phyloP scores from a whole-genome alignment of 495 filamentous ascomycete genomes.

The Penicillium simplicissimum region DNA sequence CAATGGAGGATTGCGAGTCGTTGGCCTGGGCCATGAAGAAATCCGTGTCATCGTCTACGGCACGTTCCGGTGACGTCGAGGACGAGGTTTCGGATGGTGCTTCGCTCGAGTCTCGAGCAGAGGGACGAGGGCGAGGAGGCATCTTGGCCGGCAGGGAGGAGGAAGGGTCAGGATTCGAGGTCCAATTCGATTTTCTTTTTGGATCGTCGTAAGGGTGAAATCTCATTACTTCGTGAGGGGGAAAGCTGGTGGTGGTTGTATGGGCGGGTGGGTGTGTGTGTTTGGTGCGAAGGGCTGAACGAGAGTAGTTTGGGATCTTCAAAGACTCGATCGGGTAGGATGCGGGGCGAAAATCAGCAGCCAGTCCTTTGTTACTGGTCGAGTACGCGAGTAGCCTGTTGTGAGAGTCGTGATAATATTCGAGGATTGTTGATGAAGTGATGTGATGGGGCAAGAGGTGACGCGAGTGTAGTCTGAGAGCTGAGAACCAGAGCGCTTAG shows the following conservation, averaged over 20 bases:
- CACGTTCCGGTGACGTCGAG: conserved; percentile 79
- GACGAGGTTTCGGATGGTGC: conserved; percentile 64
- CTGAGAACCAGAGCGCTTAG: conserved; percentile 13
- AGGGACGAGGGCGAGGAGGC: conserved; percentile 43
- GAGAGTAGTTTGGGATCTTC: neutral
- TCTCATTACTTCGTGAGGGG: conserved; percentile 23
- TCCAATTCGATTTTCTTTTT: conserved; percentile 18
- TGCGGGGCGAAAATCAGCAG: neutral
- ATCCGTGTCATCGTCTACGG: conserved; percentile 88
- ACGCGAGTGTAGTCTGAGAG: conserved; percentile 3
- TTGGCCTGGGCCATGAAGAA: conserved; percentile 82
- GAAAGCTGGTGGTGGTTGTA: conserved; percentile 11
- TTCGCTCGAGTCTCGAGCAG: conserved; percentile 48
- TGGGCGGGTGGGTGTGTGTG: conserved; percentile 14
- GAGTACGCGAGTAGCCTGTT: neutral
- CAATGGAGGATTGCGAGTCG: conserved; percentile 88
- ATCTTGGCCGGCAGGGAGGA: conserved; percentile 26
- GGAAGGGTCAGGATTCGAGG: conserved; percentile 5
- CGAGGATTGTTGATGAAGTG: neutral
- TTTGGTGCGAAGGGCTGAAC: conserved; percentile 4
- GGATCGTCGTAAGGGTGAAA: conserved; percentile 21
- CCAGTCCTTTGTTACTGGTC: neutral
- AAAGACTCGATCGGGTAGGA: conserved; percentile 5
- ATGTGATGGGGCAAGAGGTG: conserved; percentile 4
- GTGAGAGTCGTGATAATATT: neutral